Evolutionary conservation across 2,329 filamentous ascomycete species (phyloP).

Genomic region (Hymenoscyphus salicellus): DNA sequence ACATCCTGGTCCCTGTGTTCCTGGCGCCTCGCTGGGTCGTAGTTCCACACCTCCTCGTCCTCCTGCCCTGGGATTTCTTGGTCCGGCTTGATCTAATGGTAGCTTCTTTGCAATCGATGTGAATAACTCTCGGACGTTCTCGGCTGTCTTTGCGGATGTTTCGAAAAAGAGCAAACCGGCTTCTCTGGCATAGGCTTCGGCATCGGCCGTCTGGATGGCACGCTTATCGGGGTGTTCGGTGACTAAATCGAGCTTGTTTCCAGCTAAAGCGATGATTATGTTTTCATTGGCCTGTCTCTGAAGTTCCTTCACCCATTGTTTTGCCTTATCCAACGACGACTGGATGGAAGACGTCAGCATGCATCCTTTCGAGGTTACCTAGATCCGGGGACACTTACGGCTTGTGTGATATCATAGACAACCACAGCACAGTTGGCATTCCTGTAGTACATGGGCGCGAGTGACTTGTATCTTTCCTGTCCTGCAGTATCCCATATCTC

Average conservation of each 20-base stretch:
- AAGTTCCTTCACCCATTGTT: conserved; percentile 98
- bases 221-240: conserved; percentile 94
- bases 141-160: conserved; percentile 94
- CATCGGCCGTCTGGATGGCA: conserved; percentile 82
- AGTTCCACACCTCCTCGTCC: conserved; percentile 61
- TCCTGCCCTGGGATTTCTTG: conserved; percentile 72
- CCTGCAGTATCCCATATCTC: conserved; percentile 99
- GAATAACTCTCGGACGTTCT: conserved; percentile 94
- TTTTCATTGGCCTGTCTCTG: conserved; percentile 99
- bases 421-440: conserved; percentile 99
- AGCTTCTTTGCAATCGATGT: conserved; percentile 97
- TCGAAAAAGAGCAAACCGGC: conserved; percentile 96
- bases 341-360: conserved; percentile 40
- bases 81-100: conserved; percentile 92
- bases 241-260: conserved; percentile 96
- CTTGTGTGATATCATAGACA: conserved; percentile 99
- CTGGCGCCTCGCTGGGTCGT: conserved; percentile 48
- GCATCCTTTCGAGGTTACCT: background rate
- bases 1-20: conserved; percentile 59
- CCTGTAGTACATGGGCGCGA: conserved; percentile 99
- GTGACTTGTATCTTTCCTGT: conserved; percentile 97
- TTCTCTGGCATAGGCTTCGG: conserved; percentile 91
- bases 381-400: conserved; percentile 53
- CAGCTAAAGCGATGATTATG: conserved; percentile 96
- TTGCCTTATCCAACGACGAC: conserved; percentile 97